A percentile compares a stretch with the other conserved stretches of the same genome.
Conservation (phyloP, 345 rosid genomes). For the Citrus australasica region DNA sequence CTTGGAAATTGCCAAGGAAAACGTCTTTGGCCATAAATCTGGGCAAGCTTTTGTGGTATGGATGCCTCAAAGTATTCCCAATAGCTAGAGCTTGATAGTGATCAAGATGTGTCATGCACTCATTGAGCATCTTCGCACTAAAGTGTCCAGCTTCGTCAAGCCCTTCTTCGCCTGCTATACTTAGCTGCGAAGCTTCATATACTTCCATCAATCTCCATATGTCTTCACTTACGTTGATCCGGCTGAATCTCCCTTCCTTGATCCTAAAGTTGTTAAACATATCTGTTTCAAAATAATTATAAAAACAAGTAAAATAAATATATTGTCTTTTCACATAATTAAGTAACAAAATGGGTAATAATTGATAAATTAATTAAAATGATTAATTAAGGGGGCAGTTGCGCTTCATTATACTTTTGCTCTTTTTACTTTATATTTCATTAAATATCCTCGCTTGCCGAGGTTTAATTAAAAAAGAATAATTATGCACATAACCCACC, state of each 20-base stretch:
- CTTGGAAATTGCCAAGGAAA: background rate
- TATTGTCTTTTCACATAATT: too few relatives aligned
- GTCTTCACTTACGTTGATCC: constrained; percentile 11
- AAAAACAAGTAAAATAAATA: background rate
- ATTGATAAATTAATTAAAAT: too few relatives aligned
- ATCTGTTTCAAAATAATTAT: constrained; percentile 20
- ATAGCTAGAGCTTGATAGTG: constrained; percentile 19
- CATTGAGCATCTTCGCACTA: constrained; percentile 23
- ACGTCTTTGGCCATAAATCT: constrained; percentile 34
- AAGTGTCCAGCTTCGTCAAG: constrained; percentile 33
- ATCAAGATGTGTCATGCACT: constrained; percentile 2
- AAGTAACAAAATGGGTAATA: too few relatives aligned
- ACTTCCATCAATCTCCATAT: constrained; percentile 35
- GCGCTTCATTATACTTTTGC: too few relatives aligned
- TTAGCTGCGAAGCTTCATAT: constrained; percentile 58
- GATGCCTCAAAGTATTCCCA: constrained; percentile 25
- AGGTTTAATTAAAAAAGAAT: too few relatives aligned
- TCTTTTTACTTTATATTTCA: too few relatives aligned
- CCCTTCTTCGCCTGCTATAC: constrained; percentile 42
- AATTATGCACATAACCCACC: constrained; percentile 13
- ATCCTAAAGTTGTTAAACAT: constrained; percentile 27
- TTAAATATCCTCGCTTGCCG: too few relatives aligned
- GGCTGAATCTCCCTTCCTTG: constrained; percentile 20
- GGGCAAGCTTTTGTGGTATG: constrained; percentile 42
- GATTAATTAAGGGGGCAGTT: too few relatives aligned